Evolutionary conservation across 495 filamentous ascomycete genomes (phyloP), one percentile per base, ranked within the genome.

Genomic region (Neurospora tetrasperma): DNA sequence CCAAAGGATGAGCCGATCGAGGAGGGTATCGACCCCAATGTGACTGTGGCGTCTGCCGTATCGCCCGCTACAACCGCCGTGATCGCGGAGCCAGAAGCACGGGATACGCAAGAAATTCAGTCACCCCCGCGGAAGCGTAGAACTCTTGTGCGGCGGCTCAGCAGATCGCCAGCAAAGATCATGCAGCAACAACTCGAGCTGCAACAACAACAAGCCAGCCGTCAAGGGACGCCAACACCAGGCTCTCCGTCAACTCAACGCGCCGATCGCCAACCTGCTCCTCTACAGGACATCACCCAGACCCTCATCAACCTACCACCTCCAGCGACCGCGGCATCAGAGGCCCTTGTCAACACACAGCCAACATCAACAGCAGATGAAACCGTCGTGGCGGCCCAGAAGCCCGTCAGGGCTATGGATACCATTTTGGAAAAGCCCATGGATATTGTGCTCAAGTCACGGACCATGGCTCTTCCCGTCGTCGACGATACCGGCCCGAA

Each of bases 391-490:
- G 77, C 83, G 0, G 81, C 84, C 39, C 76, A 90, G 42, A 88
- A 90, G 79, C 90, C 90, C 71, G 87, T 94, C 79, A 92, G 89
- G 76, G 84, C 91, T 31, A 88, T 91, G 82, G 87, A 91, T 74
- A 92, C 92, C 4, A 84, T 93, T 71, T 78, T 96, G 70, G 93
- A 97, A 79, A 93, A 89, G 81, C 94, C 94, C 10, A 94, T 97
- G 92, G 94, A 98, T 78, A 97, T 99, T 74, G 90, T 97, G 66
- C 82, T 97, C 74, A 96, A 96, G 82, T 93, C 93, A 40, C 90
- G 95, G 70, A 89, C 89, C 27, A 86, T 92, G 77, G 87, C 87
- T 5, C 83, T 89, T 40, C 88, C 92, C 12, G 82, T 85, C 46
- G 83, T 88, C 31, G 89, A 93, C 77, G 92, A 94, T 20, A 87